phyloP scores from a whole-genome alignment of 179 eudicot genomes.

The Monotropa hypopitys region DNA sequence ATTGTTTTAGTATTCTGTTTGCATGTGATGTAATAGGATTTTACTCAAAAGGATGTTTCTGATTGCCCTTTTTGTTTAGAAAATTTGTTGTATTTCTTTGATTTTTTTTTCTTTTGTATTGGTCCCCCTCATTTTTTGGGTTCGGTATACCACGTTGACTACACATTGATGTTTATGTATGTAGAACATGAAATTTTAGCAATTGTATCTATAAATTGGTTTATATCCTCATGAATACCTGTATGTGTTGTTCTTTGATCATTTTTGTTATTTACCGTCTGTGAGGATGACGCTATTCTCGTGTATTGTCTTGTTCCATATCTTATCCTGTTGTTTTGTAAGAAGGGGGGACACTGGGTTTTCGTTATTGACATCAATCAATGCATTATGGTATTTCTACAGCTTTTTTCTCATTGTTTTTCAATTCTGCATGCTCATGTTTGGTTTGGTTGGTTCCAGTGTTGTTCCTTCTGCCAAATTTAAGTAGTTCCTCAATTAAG shows the following conservation, averaged over 20 bases:
- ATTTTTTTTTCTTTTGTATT: not conserved
- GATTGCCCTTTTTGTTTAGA: not conserved
- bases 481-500: no score
- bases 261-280: not conserved
- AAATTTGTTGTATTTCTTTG: conserved; percentile 1
- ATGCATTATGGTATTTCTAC: not conserved
- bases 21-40: conserved; percentile 10
- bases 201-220: not conserved
- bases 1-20: conserved; percentile 5
- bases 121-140: not conserved
- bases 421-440: not conserved
- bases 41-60: not conserved
- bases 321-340: no score
- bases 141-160: not conserved
- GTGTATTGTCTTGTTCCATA: not conserved
- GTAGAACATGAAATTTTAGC: not conserved
- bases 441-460: no score
- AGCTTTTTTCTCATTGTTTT: not conserved
- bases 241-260: not conserved
- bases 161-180: not conserved
- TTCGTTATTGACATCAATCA: no score
- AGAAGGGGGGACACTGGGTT: no score
- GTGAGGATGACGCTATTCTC: not conserved
- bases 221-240: not conserved
- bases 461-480: no score